Percentiles rank a stretch among this genome's conserved stretches.
These are phyloP conservation scores for Amanita subjunquillea DNA, from an alignment of 768 basidiomycete species.

Conservation along the genomic window DNA sequence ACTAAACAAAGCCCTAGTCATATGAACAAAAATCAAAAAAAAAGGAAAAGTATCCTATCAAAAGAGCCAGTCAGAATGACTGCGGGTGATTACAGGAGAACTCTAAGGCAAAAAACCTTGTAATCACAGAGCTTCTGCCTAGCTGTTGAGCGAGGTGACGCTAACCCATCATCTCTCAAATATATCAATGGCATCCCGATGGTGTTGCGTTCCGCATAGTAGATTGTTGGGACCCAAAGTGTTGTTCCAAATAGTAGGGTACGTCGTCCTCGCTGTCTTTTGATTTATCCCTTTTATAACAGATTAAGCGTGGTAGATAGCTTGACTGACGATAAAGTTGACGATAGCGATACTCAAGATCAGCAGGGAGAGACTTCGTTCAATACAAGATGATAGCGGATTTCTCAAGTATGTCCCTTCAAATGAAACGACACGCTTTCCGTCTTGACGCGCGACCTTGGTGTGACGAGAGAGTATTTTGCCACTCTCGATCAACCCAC, in stretches of 20 bases:
- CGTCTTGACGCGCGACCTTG: slow-evolving; percentile 14
- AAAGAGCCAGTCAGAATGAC: no score
- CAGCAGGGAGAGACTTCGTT: slow-evolving; percentile 84
- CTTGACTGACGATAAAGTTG: slow-evolving; percentile 9
- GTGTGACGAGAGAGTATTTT: slow-evolving; percentile 94
- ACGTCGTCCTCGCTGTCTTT: slow-evolving; percentile 17
- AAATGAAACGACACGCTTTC: no score
- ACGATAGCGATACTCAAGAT: slow-evolving; percentile 86
- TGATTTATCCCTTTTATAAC: slow-evolving; percentile 7
- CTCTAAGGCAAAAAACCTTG: no score
- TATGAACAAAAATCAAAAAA: no score
- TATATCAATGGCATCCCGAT: slow-evolving; percentile 94
- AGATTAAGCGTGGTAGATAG: slow-evolving; percentile 42
- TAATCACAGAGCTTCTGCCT: no score
- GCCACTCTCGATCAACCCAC: slow-evolving; percentile 82
- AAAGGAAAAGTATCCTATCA: no score
- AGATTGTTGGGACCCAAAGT: slow-evolving; percentile 98
- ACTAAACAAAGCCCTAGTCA: no score
- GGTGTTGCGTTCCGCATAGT: slow-evolving; percentile 95
- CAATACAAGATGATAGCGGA: slow-evolving; percentile 93
- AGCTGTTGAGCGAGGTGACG: no score
- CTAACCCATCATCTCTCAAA: slow-evolving; percentile 20
- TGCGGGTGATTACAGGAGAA: no score
- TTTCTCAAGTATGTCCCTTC: slow-evolving; percentile 71
- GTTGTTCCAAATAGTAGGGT: slow-evolving; percentile 91